Evolutionary conservation across 2,329 filamentous ascomycete genomes (phyloP), one percentile per base, ranked within the genome.

Genomic region (Davidsoniella eucalypti): DNA sequence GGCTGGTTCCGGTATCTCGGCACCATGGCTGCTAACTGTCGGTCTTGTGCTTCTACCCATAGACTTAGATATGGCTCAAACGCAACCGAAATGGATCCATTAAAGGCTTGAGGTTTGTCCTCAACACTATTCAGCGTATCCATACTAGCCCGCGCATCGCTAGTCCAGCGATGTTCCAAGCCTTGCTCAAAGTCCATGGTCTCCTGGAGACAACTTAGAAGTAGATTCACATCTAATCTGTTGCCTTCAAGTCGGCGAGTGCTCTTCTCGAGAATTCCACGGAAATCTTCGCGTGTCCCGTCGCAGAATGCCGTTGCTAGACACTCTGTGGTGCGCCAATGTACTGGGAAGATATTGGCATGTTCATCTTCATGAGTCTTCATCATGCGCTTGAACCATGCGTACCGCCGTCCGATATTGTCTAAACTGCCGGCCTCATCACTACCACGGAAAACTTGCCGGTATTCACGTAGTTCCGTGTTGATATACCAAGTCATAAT

Each of bases 401-500:
- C 84, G 63, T 96, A 98, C 55, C 92, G 73, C 54, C 92, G 76
- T 4, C 88, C 87, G 54, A 98, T 98, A 59, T 98, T 98, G 70
- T 98, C 92, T 61, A 98, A 67, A 54, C 82, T 94, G 5, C 90
- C 92, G 4, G 92, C 92, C 68, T 98, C 92, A 61, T 98, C 92
- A 59, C 92, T 96, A 37, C 90, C 90, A 39, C 88, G 77, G 65
- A 98, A 98, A 0, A 98, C 86, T 60, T 94, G 87, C 48, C 92
- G 77, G 62, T 98, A 98, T 67, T 98, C 92, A 46, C 92, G 78
- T 56, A 98, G 69, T 67, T 95, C 86, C 2, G 92, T 95, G 62
- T 98, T 98, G 67, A 94, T 87, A 63, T 98, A 98, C 92, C 92
- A 98, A 9, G 84, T 92, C 60, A 94, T 76, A 38, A 98, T 69